Conservation (phyloP, 2,329 filamentous ascomycete species). For the Penicillium aurantiogriseum region DNA sequence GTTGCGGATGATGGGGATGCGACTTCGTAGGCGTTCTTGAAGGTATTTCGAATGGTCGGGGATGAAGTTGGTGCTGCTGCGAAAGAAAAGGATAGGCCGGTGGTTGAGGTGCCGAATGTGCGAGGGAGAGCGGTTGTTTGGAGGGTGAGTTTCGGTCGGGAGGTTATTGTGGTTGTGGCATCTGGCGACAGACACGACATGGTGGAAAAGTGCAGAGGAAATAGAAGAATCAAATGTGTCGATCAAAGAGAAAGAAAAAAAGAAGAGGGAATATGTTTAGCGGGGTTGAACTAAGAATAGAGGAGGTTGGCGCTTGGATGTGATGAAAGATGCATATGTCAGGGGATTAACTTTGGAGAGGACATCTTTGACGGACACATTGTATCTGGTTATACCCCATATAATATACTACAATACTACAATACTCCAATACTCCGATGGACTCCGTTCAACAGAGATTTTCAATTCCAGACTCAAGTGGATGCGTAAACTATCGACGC, state of each 20-base stretch:
- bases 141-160: constrained; percentile 59
- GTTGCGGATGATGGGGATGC: constrained; percentile 40
- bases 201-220: constrained; percentile 4
- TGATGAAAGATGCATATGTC: constrained; percentile 9
- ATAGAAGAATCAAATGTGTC: constrained; percentile 11
- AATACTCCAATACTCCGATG: background rate
- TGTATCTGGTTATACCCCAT: too few relatives aligned
- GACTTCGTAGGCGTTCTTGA: constrained; percentile 58
- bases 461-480: constrained; percentile 1
- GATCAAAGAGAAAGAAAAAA: constrained; percentile 3
- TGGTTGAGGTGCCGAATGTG: constrained; percentile 55
- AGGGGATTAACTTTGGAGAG: background rate
- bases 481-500: constrained; percentile 9
- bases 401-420: too few relatives aligned
- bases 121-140: constrained; percentile 54
- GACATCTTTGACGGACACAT: too few relatives aligned
- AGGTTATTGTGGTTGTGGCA: constrained; percentile 23
- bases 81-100: constrained; percentile 53
- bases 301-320: constrained; percentile 20
- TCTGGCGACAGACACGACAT: constrained; percentile 25
- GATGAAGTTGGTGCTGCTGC: constrained; percentile 51
- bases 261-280: constrained; percentile 1
- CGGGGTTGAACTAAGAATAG: constrained; percentile 23
- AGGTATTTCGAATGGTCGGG: constrained; percentile 61
- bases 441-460: constrained; percentile 1